A percentile compares a stretch with the other conserved stretches of the same genome.
These are phyloP conservation scores for Escallonia rubra DNA, from an alignment of 129 eudicot species.

Conservation along the genomic window DNA sequence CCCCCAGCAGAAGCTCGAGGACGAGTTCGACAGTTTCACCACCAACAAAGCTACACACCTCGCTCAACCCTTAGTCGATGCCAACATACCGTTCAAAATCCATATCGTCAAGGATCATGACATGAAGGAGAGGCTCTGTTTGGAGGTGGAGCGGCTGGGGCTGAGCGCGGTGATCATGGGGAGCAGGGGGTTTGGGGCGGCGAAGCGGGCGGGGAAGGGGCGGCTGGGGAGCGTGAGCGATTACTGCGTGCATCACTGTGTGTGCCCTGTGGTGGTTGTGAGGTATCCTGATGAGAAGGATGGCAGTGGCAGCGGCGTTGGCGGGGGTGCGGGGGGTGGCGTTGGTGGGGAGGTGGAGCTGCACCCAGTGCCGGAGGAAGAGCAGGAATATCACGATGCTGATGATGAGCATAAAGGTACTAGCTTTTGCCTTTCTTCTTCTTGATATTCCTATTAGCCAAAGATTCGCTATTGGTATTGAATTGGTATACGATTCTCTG, in stretches of 20 bases:
- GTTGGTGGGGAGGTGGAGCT: conserved; percentile 12
- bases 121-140: conserved; percentile 51
- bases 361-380: conserved; percentile 30
- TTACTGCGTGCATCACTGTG: conserved; percentile 61
- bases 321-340: neutral
- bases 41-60: conserved; percentile 24
- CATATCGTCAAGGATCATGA: conserved; percentile 68
- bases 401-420: conserved; percentile 25
- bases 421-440: neutral
- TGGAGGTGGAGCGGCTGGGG: conserved; percentile 66
- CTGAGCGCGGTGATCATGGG: conserved; percentile 60
- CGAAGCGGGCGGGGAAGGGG: conserved; percentile 31
- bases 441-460: too few species aligned
- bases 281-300: conserved; percentile 35
- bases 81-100: conserved; percentile 39
- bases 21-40: conserved; percentile 43
- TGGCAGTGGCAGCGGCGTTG: conserved; percentile 2
- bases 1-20: conserved; percentile 31
- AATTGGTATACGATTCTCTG: too few species aligned
- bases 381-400: conserved; percentile 28
- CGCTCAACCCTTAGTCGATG: conserved; percentile 47
- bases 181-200: conserved; percentile 56
- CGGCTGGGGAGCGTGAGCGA: conserved; percentile 60
- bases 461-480: too few species aligned
- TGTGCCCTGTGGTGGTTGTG: conserved; percentile 59